Percentiles rank a stretch among this genome's conserved stretches.
Conservation (phyloP, 2,329 filamentous ascomycete species). For the Nigrospora sphaerica region DNA sequence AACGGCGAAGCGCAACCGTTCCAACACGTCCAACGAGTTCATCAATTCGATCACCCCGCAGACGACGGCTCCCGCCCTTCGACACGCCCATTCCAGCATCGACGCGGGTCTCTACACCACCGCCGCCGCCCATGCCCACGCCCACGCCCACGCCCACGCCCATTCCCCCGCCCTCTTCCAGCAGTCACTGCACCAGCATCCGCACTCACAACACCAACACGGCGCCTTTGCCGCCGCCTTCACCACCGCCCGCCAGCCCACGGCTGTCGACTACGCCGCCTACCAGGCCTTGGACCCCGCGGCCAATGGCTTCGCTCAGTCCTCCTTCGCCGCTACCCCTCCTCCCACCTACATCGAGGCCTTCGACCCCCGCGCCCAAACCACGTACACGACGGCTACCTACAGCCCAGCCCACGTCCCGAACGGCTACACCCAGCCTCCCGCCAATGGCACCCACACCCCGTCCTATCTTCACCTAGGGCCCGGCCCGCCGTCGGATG, state of each 20-base stretch:
- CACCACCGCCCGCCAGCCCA: slow-evolving; percentile 1
- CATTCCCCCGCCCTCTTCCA: neutral
- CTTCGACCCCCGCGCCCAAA: slow-evolving; percentile 19
- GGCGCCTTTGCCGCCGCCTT: slow-evolving; percentile 1
- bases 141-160: slow-evolving; percentile 1
- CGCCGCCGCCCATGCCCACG: slow-evolving; percentile 2
- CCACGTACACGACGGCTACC: slow-evolving; percentile 6
- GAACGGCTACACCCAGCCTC: slow-evolving; percentile 5
- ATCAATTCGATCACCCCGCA: slow-evolving; percentile 19
- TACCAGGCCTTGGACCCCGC: slow-evolving; percentile 13
- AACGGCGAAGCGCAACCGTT: slow-evolving; percentile 9
- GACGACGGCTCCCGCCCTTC: slow-evolving; percentile 22
- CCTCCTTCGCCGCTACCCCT: slow-evolving; percentile 17
- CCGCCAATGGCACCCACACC: neutral
- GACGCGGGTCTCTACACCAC: neutral
- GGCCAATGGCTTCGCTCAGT: slow-evolving; percentile 12
- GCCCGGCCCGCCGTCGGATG: slow-evolving; percentile 11
- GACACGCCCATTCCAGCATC: slow-evolving; percentile 7
- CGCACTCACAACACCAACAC: neutral
- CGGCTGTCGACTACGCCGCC: slow-evolving; percentile 3
- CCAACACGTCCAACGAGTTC: slow-evolving; percentile 14
- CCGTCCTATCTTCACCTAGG: neutral
- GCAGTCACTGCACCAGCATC: neutral
- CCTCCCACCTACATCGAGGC: slow-evolving; percentile 11
- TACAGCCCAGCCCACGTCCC: neutral